These are phyloP conservation scores for Chrysoporthe puriensis DNA, from an alignment of 2,329 filamentous ascomycete genomes.

Conservation along the genomic window DNA sequence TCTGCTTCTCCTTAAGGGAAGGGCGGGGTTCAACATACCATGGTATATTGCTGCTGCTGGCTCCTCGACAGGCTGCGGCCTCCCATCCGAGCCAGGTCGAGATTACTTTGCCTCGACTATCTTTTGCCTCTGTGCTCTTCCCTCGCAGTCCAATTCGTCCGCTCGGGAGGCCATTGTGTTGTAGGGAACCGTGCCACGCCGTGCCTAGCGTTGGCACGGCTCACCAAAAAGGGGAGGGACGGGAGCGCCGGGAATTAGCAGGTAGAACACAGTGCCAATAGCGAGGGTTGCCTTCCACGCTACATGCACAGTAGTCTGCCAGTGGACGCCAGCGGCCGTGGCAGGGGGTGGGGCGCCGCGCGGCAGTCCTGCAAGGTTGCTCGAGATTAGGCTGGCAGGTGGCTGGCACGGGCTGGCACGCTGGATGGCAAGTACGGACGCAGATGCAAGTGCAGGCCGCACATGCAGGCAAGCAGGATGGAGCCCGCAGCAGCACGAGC, in stretches of 20 bases:
- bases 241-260: slow-evolving; percentile 28
- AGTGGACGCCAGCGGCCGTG: background rate
- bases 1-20: too few species aligned
- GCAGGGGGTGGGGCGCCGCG: slow-evolving; percentile 5
- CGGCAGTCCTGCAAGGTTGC: background rate
- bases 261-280: slow-evolving; percentile 27
- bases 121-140: background rate
- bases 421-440: background rate
- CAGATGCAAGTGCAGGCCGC: background rate
- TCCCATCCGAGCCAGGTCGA: background rate
- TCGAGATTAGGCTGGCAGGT: background rate
- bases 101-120: background rate
- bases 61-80: background rate
- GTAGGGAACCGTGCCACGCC: background rate
- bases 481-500: background rate
- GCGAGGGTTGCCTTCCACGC: background rate
- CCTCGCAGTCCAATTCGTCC: background rate
- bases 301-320: background rate
- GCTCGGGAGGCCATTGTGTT: slow-evolving; percentile 21
- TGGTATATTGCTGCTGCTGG: background rate
- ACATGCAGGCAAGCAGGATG: background rate
- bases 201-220: slow-evolving; percentile 5
- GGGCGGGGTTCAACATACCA: background rate
- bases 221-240: slow-evolving; percentile 15
- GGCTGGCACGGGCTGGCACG: background rate